phyloP scores from a whole-genome alignment of 139 green algal genomes.

The Zygnema cylindricum region DNA sequence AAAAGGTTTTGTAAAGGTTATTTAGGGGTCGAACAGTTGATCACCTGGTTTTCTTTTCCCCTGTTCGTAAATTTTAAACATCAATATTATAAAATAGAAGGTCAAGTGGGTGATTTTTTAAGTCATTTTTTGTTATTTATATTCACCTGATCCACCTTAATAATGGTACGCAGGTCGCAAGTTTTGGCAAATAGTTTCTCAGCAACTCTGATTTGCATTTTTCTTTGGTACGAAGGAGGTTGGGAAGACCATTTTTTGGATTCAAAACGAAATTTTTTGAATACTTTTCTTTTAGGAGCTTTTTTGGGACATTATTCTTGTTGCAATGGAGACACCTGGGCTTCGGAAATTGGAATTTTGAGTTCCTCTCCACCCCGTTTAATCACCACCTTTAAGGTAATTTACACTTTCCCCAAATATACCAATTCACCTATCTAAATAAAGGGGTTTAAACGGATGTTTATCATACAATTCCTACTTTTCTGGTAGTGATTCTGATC shows the following conservation, averaged over 20 bases:
- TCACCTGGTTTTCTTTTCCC: too few species aligned
- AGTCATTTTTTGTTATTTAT: too few species aligned
- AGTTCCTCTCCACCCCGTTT: conserved; percentile 73
- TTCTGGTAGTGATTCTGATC: not conserved
- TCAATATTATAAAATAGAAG: too few species aligned
- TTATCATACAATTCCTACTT: conserved; percentile 2
- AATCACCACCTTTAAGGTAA: conserved; percentile 72
- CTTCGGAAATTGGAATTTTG: conserved; percentile 86
- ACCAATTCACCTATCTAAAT: not conserved
- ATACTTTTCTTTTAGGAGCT: conserved; percentile 31
- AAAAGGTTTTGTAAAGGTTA: too few species aligned
- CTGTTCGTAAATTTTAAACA: too few species aligned
- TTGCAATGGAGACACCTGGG: conserved; percentile 93
- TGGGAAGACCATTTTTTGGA: conserved; percentile 43
- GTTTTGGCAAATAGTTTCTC: conserved; percentile 51
- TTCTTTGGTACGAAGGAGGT: conserved; percentile 6
- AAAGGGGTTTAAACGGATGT: not conserved
- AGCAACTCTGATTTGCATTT: conserved; percentile 27
- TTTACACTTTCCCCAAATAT: not conserved
- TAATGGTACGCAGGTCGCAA: too few species aligned
- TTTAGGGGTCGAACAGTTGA: too few species aligned
- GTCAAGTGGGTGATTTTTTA: too few species aligned
- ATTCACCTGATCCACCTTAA: too few species aligned
- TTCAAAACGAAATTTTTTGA: not conserved
- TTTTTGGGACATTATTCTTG: conserved; percentile 89